These are phyloP conservation scores for Eragrostis curvula DNA, from an alignment of 176 grass and related monocot species.

Conservation along the genomic window DNA sequence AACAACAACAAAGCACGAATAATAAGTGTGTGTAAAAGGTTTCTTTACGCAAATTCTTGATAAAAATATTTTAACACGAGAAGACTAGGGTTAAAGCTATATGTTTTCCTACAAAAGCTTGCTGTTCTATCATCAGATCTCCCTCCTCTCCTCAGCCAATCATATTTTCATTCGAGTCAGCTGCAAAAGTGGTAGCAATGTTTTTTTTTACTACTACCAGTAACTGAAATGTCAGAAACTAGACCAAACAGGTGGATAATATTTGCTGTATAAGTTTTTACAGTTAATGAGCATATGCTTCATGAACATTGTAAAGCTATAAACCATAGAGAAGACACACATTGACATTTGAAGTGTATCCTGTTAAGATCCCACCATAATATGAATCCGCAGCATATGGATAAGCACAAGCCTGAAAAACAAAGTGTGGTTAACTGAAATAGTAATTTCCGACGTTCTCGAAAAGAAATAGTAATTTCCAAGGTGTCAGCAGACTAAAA, in stretches of 20 bases:
- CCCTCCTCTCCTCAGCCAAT: too few relatives aligned
- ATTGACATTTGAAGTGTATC: conserved; percentile 40
- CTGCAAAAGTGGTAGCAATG: neutral
- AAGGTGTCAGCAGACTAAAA: conserved; percentile 10
- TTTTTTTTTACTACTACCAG: neutral
- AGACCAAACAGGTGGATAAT: neutral
- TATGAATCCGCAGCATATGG: conserved; percentile 48
- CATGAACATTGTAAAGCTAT: neutral
- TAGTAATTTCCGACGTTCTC: conserved; percentile 12
- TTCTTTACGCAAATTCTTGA: neutral
- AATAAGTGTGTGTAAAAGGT: neutral
- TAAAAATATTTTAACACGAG: neutral
- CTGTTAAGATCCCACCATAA: conserved; percentile 52
- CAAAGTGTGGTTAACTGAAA: conserved; percentile 5
- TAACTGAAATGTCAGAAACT: neutral
- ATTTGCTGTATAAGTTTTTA: neutral
- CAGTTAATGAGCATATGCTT: neutral
- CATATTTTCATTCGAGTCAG: neutral
- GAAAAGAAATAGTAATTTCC: conserved; percentile 16
- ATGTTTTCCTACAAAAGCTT: neutral
- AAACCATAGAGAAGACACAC: conserved; percentile 39
- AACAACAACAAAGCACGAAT: conserved; percentile 15
- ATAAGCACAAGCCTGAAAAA: conserved; percentile 53
- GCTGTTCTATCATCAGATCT: neutral
- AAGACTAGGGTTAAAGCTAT: neutral